Conservation (phyloP, 306 rosid genomes). For the Cucumis cinereus region DNA sequence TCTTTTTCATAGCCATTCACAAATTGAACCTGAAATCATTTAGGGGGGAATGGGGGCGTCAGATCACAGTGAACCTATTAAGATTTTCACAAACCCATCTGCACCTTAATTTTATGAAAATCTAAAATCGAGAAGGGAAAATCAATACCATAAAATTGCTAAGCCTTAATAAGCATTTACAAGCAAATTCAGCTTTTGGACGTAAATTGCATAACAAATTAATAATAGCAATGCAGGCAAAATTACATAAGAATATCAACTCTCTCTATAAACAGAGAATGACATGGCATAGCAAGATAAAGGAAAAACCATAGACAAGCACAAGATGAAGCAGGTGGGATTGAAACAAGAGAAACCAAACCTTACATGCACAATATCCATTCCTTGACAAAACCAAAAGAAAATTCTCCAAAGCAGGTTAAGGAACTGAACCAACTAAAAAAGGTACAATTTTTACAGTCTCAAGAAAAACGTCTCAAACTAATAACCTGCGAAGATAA, state of each 20-base stretch:
- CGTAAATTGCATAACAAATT: neutral
- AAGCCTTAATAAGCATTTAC: neutral
- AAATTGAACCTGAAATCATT: conserved; percentile 16
- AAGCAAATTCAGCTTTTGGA: neutral
- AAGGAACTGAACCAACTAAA: neutral
- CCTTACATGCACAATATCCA: neutral
- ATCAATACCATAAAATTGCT: neutral
- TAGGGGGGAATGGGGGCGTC: neutral
- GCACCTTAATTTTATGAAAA: neutral
- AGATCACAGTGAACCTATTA: neutral
- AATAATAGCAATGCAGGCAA: neutral
- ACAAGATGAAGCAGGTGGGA: neutral
- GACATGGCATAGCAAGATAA: neutral
- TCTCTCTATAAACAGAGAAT: neutral
- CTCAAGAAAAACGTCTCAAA: neutral
- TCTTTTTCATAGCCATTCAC: conserved; percentile 36
- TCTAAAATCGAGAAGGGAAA: neutral
- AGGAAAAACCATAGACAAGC: neutral
- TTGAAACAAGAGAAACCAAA: neutral
- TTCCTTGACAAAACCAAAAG: neutral
- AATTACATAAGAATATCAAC: neutral
- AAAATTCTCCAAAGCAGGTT: neutral
- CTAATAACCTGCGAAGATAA: neutral
- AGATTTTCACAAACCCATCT: neutral
- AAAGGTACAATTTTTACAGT: neutral